Conservation (phyloP, 108 stramenopile genomes). For the Cylindrotheca fusiformis region DNA sequence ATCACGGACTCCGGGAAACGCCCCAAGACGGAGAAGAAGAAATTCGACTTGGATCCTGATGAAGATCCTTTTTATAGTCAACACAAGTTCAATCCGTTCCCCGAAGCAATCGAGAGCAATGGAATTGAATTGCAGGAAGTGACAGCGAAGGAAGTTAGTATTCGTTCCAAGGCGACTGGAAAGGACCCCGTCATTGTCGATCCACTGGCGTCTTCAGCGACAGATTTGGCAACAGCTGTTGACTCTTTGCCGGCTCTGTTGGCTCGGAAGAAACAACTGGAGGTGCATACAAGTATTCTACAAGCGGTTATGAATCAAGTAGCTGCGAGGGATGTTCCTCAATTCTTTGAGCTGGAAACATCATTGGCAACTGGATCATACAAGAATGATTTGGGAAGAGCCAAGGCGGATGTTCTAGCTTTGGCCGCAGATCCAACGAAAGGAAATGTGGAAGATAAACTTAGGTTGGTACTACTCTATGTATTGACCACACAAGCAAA, state of each 20-base stretch:
- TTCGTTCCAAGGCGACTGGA: conserved; percentile 60
- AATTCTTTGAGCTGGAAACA: conserved; percentile 93
- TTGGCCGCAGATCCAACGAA: conserved; percentile 77
- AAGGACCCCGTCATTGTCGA: conserved; percentile 15
- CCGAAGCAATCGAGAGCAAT: conserved; percentile 96
- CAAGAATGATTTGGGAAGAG: conserved; percentile 70
- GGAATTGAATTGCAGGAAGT: conserved; percentile 93
- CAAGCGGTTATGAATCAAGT: conserved; percentile 98
- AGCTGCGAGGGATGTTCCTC: conserved; percentile 93
- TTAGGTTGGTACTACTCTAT: conserved; percentile 88
- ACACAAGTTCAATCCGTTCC: conserved; percentile 94
- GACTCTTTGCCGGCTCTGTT: conserved; percentile 93
- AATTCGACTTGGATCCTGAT: conserved; percentile 93
- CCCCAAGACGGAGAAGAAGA: conserved; percentile 67
- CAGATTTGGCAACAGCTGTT: conserved; percentile 85
- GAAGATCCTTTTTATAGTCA: conserved; percentile 79
- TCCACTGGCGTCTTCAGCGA: conserved; percentile 37
- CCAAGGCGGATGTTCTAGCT: conserved; percentile 75
- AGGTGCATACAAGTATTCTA: conserved; percentile 94
- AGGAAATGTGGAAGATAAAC: conserved; percentile 95
- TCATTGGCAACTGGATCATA: conserved; percentile 80
- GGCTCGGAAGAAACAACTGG: conserved; percentile 92
- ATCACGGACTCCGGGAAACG: conserved; percentile 38
- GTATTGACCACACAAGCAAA: conserved; percentile 71
- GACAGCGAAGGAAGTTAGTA: conserved; percentile 67